Base-by-base conservation (phyloP, 768 basidiomycete species). In the Russula sp. region DNA sequence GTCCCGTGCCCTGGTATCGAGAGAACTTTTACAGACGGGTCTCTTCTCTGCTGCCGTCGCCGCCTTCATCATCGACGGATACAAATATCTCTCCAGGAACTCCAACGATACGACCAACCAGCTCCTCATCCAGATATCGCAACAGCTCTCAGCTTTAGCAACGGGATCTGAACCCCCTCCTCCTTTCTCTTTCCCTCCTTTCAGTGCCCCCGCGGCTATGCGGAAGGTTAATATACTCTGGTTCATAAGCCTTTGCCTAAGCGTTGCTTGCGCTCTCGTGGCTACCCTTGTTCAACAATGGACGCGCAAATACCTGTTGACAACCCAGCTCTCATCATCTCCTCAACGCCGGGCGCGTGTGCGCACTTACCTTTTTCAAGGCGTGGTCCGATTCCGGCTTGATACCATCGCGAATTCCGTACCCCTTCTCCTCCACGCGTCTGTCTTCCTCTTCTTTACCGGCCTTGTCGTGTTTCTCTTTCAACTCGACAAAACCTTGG, bases 201-300 rank as follows among this genome's bases (percentile, higher is more conserved):
- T 58, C 22, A 4, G 7, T 9, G 32, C 14, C n/a, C 57, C 62
- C 13, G 6, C 7, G 11, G 20, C 62, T 8, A 57, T 63, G 32
- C 34, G 58, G 4, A 35, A 22, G 1, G 45, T 63, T 18, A 54
- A 63, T 20, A 53, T 53, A 3, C 31, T 54, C 5, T 58, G 56
- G 62, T 53, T 63, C 45, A 31, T 63, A 3, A 62, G 61, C 50
- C 49, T 62, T 14, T 1, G 13, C 16, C 32, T 57, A 6, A 45
- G 55, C 14, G 32, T 57, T 32, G 0, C 40, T 3, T 50, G 61
- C 34, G 61, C 49, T 39, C 61, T 62, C 2, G 5, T 39, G 5
- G 56, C 62, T 39, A 63, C 51, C n/a, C 45, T 57, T 11, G 45
- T 63, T 7, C 62, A 58, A 54, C 62, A 64, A 40, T 64, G 53